phyloP scores from a whole-genome alignment of 1,139 yeast genomes.

The Hemisphaericaspora lyxosophila region DNA sequence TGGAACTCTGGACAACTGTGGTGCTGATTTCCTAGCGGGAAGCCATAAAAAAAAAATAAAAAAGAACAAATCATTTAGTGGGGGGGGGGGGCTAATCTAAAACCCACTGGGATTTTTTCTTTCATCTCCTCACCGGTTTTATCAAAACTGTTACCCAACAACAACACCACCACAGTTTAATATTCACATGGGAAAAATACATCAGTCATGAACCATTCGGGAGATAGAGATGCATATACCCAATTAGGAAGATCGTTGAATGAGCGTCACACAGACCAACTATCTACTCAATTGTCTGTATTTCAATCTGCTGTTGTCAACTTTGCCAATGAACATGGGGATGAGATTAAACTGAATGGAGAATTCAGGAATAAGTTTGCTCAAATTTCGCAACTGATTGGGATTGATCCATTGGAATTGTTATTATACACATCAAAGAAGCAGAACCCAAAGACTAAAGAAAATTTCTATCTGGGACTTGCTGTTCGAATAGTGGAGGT shows the following conservation, averaged over 20 bases:
- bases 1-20: too few species aligned
- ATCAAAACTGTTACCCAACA: background rate
- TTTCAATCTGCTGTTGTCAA: slow-evolving; percentile 60
- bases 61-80: too few species aligned
- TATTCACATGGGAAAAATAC: background rate
- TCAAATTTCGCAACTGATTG: slow-evolving; percentile 72
- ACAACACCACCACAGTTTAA: too few species aligned
- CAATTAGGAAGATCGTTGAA: slow-evolving; percentile 26
- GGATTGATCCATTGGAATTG: slow-evolving; percentile 76
- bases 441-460: slow-evolving; percentile 21
- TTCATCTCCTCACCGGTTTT: background rate
- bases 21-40: too few species aligned
- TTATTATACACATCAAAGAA: slow-evolving; percentile 27
- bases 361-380: slow-evolving; percentile 71
- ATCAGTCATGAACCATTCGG: slow-evolving; percentile 10
- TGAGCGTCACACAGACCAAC: slow-evolving; percentile 48
- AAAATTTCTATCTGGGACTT: slow-evolving; percentile 62
- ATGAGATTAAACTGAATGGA: slow-evolving; percentile 62
- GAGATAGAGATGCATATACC: slow-evolving; percentile 30
- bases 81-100: background rate
- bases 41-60: too few species aligned
- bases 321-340: slow-evolving; percentile 63
- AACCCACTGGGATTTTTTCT: background rate
- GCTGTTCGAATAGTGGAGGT: slow-evolving; percentile 73
- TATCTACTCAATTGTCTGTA: slow-evolving; percentile 58